These are phyloP conservation scores for Colletotrichum godetiae DNA, from an alignment of 2,329 filamentous ascomycete genomes.

Conservation along the genomic window DNA sequence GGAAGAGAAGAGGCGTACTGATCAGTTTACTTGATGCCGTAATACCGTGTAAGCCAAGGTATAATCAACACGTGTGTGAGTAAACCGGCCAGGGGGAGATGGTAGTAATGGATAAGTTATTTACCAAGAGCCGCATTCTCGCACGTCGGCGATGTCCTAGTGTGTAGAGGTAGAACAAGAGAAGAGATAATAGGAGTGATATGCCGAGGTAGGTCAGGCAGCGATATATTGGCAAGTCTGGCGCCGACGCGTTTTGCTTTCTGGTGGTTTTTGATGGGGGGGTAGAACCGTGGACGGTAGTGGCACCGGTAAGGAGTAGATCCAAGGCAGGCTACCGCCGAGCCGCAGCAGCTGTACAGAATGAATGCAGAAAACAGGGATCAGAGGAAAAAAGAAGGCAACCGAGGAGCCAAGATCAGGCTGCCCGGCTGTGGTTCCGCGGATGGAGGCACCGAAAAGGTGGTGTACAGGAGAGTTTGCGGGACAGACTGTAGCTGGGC, in stretches of 20 bases:
- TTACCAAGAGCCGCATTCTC: constrained; percentile 35
- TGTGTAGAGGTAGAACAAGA: not conserved
- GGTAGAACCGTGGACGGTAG: too few relatives aligned
- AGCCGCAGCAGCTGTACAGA: not conserved
- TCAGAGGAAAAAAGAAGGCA: not conserved
- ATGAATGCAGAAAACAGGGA: not conserved
- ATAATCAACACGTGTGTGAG: not conserved
- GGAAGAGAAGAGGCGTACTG: constrained; percentile 3
- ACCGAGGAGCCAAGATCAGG: constrained; percentile 15
- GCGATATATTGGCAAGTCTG: not conserved
- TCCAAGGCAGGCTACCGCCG: not conserved
- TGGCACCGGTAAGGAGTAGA: too few relatives aligned
- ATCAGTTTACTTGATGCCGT: not conserved
- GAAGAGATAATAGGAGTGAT: not conserved
- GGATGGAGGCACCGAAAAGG: not conserved
- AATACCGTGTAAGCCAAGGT: not conserved
- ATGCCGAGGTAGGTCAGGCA: not conserved
- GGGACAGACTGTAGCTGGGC: constrained; percentile 17
- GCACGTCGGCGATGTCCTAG: constrained; percentile 23
- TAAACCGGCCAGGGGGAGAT: not conserved
- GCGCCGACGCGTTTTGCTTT: not conserved
- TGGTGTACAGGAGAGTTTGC: not conserved
- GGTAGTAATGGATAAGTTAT: not conserved
- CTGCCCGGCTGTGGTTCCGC: constrained; percentile 6
- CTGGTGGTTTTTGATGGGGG: not conserved